phyloP scores from a whole-genome alignment of 140 eudicot genomes.

The Senecio squalidus region DNA sequence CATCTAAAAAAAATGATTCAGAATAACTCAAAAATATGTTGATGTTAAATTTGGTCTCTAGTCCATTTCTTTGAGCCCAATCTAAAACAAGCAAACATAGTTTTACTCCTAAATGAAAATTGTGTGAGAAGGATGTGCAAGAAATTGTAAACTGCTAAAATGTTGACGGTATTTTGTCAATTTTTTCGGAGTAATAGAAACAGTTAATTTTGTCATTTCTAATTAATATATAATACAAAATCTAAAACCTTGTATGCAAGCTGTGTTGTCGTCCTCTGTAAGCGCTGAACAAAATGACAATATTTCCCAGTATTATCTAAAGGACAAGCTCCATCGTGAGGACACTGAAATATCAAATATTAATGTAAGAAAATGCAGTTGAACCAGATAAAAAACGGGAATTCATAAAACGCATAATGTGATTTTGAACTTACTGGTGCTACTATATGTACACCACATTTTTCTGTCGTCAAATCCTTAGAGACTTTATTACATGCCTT shows the following conservation, averaged over 20 bases:
- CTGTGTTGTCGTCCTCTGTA: constrained; percentile 87
- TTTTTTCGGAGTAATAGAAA: neutral
- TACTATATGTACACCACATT: constrained; percentile 71
- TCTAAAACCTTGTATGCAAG: constrained; percentile 71
- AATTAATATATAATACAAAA: neutral
- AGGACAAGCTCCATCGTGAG: constrained; percentile 93
- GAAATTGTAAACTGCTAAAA: neutral
- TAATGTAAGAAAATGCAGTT: neutral
- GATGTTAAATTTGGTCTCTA: neutral
- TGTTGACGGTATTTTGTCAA: no score
- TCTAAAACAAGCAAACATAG: neutral
- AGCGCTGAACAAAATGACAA: constrained; percentile 93
- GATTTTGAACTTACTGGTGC: constrained; percentile 79
- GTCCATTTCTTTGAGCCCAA: constrained; percentile 14
- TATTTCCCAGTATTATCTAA: constrained; percentile 68
- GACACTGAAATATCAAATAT: constrained; percentile 56
- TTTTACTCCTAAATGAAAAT: neutral
- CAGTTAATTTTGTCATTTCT: neutral
- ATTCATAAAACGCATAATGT: neutral
- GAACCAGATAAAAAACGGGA: constrained; percentile 9
- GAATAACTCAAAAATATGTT: neutral
- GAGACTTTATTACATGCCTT: constrained; percentile 32
- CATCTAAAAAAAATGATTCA: neutral
- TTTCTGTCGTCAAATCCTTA: constrained; percentile 43
- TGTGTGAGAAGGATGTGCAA: neutral